Evolutionary conservation across 139 green algal species (phyloP), one percentile per base, ranked within the genome.

Genomic region (Desmodesmus armatus): DNA sequence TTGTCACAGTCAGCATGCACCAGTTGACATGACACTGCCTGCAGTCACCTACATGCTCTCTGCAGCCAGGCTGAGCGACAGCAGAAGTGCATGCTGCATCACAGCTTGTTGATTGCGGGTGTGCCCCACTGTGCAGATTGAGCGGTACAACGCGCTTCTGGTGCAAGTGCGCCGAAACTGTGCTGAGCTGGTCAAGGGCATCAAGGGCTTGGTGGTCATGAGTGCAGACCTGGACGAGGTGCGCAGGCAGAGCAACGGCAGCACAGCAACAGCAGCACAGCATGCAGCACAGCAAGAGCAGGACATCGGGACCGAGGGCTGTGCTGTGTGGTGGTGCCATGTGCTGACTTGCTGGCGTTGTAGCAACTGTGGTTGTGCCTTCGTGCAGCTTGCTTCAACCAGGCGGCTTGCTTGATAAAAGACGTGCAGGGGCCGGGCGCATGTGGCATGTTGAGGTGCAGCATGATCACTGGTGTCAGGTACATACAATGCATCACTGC

Each of bases 141-240:
- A 97, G 88, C 90, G 95, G 35, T 97, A 97, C 92, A 98, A 98
- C 89, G 70, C 82, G 40, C 94, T 98, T 82, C 89, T 97, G 39
- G 87, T 89, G 21, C 49, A 41, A 5, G 87, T 96, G 73, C 60
- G 93, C 49, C 60, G 79, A 44, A 86, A 29, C 67, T 96, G 93
- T 80, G 62, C 79, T 71, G 88, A 95, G 87, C 87, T 96, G 81
- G 87, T 92, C 75, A 89, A 88, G 79, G 94, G 92, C 63, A 96
- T 98, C 90, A 94, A 95, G 88, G 95, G 95, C 40, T 89, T 96
- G 72, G 92, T 97, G 27, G 92, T 97, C 39, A 97, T 98, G 93
- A 93, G 83, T 29, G 82, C 92, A 5, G 95, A 98, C 76, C 90
- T 97, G 84, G 95, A 98, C 55, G 39, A 83, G 27, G 78, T 91